These are phyloP conservation scores for Pulveroboletus sp. DNA, from an alignment of 768 basidiomycete species.

Conservation along the genomic window DNA sequence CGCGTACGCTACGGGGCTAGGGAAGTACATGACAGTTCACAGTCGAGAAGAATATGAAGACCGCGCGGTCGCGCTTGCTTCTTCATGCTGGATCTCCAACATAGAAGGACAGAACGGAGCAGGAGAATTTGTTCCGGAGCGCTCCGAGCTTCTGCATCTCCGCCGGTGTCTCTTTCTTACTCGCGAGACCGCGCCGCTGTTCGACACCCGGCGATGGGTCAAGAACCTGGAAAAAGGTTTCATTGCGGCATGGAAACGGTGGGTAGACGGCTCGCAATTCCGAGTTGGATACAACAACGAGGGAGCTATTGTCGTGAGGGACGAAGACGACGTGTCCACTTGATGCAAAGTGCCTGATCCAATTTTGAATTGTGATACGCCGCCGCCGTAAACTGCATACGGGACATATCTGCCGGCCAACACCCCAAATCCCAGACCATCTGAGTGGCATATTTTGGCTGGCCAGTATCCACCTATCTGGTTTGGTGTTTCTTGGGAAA, in stretches of 20 bases:
- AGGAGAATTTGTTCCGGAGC: background rate
- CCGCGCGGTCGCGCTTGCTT: conserved; percentile 41
- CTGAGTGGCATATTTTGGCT: no score
- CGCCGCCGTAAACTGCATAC: no score
- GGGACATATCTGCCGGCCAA: no score
- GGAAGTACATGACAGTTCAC: conserved; percentile 43
- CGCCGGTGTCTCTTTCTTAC: conserved; percentile 40
- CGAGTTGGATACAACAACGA: conserved; percentile 30
- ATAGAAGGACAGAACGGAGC: conserved; percentile 2
- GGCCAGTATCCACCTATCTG: no score
- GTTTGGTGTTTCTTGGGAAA: no score
- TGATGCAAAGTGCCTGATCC: no score
- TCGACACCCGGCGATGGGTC: conserved; percentile 47
- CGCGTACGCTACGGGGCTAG: conserved; percentile 45
- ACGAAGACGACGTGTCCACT: conserved; percentile 23
- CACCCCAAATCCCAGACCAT: no score
- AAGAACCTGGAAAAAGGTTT: conserved; percentile 45
- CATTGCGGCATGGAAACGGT: conserved; percentile 42
- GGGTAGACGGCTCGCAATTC: conserved; percentile 42
- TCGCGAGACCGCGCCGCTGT: conserved; percentile 42
- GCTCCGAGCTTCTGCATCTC: conserved; percentile 38
- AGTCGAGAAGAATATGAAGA: conserved; percentile 43
- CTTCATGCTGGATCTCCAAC: conserved; percentile 22
- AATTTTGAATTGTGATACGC: no score
- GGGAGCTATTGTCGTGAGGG: conserved; percentile 28